A percentile compares a stretch with the other conserved stretches of the same genome.
These are phyloP conservation scores for Oenanthe sinensis DNA, from an alignment of 129 eudicot species.

Conservation along the genomic window DNA sequence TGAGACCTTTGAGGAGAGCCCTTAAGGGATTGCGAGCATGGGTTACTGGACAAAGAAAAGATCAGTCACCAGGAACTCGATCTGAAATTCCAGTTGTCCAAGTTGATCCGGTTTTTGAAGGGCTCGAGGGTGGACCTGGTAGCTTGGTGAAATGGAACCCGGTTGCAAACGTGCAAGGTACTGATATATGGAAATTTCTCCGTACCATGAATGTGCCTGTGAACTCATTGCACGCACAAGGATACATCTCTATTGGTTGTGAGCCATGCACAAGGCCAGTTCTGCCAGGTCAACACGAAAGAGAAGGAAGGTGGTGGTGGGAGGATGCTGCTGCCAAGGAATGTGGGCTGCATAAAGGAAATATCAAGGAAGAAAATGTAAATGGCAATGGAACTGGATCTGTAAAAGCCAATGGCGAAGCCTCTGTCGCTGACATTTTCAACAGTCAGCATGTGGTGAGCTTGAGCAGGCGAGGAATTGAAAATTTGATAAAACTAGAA, in stretches of 20 bases:
- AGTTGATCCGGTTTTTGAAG: constrained; percentile 89
- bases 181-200: constrained; percentile 72
- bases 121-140: constrained; percentile 78
- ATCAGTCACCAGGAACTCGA: constrained; percentile 95
- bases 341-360: constrained; percentile 93
- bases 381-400: constrained; percentile 37
- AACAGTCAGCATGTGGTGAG: constrained; percentile 38
- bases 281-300: constrained; percentile 89
- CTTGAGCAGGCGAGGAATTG: constrained; percentile 70
- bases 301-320: constrained; percentile 99
- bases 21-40: constrained; percentile 95
- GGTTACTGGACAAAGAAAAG: constrained; percentile 97
- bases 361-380: constrained; percentile 56
- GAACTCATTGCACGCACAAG: constrained; percentile 79
- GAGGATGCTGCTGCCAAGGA: constrained; percentile 98
- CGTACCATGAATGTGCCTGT: constrained; percentile 91
- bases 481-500: constrained; percentile 68
- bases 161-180: constrained; percentile 72
- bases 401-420: constrained; percentile 28
- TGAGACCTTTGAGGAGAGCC: constrained; percentile 83
- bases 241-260: constrained; percentile 86
- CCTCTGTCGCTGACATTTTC: constrained; percentile 48
- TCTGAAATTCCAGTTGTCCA: constrained; percentile 93
- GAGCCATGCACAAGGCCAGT: constrained; percentile 99
- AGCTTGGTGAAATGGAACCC: constrained; percentile 99